Percentiles rank a stretch among this genome's conserved stretches.
Evolutionary conservation across 176 grass and related monocot genomes (phyloP).

Genomic region (Aegilops tauschii): DNA sequence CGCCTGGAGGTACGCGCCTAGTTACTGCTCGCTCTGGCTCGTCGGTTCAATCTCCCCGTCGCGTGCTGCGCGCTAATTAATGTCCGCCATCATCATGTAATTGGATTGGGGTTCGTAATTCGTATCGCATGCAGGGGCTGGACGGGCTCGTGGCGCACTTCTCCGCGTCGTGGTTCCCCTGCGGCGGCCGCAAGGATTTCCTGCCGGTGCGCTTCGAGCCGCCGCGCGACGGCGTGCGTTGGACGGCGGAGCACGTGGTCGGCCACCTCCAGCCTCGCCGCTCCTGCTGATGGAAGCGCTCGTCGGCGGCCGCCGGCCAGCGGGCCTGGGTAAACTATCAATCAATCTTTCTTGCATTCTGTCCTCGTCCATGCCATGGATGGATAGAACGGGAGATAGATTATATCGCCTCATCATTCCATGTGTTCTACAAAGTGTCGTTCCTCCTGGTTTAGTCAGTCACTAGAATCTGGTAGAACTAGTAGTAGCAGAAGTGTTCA

Average conservation of each 20-base stretch:
- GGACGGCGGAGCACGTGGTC: background rate
- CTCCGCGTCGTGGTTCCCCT: background rate
- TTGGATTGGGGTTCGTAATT: background rate
- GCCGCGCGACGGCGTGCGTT: conserved; percentile 34
- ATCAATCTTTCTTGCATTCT: conserved; percentile 35
- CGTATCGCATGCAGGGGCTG: conserved; percentile 28
- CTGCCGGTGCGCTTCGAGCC: conserved; percentile 54
- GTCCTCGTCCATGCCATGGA: conserved; percentile 14
- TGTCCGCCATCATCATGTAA: too few relatives aligned
- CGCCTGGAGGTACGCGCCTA: conserved; percentile 34
- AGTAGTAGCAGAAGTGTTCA: background rate
- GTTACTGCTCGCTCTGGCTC: background rate
- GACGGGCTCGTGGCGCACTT: conserved; percentile 10
- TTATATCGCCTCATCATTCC: background rate
- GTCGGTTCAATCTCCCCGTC: background rate
- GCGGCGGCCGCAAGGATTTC: background rate
- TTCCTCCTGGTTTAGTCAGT: background rate
- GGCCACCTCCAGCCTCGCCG: background rate
- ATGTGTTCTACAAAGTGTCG: background rate
- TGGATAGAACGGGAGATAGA: conserved; percentile 69
- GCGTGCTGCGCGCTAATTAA: background rate
- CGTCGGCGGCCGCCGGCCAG: background rate
- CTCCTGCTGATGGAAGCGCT: background rate
- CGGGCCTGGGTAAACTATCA: background rate
- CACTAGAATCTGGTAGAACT: too few relatives aligned